phyloP scores from a whole-genome alignment of 805 yeast genomes.

The Clavispora asparagi region DNA sequence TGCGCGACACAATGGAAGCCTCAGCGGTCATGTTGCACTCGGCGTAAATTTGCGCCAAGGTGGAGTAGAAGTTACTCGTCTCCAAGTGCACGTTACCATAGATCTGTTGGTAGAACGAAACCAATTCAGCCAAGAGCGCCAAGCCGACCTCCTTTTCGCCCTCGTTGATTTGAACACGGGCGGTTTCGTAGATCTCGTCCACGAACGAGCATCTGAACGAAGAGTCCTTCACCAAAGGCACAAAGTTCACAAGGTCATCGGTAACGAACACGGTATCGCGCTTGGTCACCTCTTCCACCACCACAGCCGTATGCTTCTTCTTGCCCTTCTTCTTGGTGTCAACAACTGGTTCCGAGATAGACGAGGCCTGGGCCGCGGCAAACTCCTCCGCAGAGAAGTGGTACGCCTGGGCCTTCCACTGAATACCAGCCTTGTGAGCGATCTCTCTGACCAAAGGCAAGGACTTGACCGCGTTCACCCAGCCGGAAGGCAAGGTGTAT shows the following conservation, averaged over 20 bases:
- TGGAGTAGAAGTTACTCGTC: constrained; percentile 64
- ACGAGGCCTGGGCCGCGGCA: constrained; percentile 21
- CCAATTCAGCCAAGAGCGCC: constrained; percentile 61
- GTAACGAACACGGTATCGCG: constrained; percentile 45
- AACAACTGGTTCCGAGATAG: constrained; percentile 8
- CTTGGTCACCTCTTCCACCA: constrained; percentile 3
- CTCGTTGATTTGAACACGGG: constrained; percentile 37
- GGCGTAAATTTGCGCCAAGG: constrained; percentile 61
- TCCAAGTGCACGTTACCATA: constrained; percentile 78
- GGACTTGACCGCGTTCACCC: constrained; percentile 38
- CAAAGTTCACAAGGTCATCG: constrained; percentile 61
- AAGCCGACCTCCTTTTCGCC: constrained; percentile 53
- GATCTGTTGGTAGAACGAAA: constrained; percentile 72
- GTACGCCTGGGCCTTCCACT: constrained; percentile 59
- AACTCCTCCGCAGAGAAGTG: constrained; percentile 42
- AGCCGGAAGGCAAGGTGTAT: constrained; percentile 45
- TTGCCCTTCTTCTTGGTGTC: constrained; percentile 24
- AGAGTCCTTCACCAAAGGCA: constrained; percentile 74
- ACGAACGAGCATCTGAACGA: constrained; percentile 60
- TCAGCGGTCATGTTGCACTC: constrained; percentile 52
- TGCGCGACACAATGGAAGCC: constrained; percentile 63
- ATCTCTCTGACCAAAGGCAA: constrained; percentile 61
- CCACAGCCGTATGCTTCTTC: constrained; percentile 8
- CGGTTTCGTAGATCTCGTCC: constrained; percentile 71
- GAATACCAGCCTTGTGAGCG: constrained; percentile 78